Percentiles rank a stretch among this genome's conserved stretches.
These are phyloP conservation scores for Yarrowia deformans DNA, from an alignment of 805 yeast species.

Conservation along the genomic window DNA sequence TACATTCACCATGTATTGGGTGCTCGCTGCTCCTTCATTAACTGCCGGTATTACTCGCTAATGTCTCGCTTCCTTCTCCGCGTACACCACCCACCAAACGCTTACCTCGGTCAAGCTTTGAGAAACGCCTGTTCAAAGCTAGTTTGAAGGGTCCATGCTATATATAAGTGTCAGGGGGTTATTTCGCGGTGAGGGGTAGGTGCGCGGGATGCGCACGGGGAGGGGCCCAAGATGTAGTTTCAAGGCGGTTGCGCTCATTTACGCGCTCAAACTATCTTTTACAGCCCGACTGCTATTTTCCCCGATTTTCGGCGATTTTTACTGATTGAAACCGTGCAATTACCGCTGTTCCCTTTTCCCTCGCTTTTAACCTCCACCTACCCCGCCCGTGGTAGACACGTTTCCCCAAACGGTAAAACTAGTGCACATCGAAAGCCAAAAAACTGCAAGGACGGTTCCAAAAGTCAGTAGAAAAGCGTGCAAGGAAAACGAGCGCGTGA, in stretches of 20 bases:
- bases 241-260: neutral
- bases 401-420: conserved; percentile 15
- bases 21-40: too few species aligned
- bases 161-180: conserved; percentile 24
- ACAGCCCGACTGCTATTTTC: neutral
- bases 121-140: neutral
- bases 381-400: conserved; percentile 27
- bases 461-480: neutral
- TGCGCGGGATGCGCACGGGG: neutral
- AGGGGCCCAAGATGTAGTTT: neutral
- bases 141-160: neutral
- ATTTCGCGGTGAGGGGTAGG: neutral
- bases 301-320: neutral
- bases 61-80: conserved; percentile 6
- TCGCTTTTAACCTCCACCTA: neutral
- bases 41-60: neutral
- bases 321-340: neutral
- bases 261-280: neutral
- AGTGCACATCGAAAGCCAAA: conserved; percentile 5
- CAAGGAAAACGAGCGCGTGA: conserved; percentile 18
- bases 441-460: conserved; percentile 8
- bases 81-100: conserved; percentile 1
- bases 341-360: too few species aligned
- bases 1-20: too few species aligned
- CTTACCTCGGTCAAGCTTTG: conserved; percentile 34